These are phyloP conservation scores for Candida morakotiae DNA, from an alignment of 805 yeast species.

Conservation along the genomic window DNA sequence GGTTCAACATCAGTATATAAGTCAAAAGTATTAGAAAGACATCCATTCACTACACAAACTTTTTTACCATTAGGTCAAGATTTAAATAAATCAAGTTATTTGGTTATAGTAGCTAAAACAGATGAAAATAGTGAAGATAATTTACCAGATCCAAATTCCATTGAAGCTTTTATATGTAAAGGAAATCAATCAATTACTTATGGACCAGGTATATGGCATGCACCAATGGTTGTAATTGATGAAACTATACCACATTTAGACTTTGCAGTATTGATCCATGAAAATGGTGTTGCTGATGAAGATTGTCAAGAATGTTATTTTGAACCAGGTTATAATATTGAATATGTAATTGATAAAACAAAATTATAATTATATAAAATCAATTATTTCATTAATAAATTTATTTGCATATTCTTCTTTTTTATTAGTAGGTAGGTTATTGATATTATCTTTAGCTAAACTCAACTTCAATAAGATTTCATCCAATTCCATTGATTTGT, in stretches of 20 bases:
- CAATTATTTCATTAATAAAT: conserved; percentile 36
- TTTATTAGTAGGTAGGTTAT: conserved; percentile 18
- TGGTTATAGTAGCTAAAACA: conserved; percentile 76
- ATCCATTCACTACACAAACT: conserved; percentile 85
- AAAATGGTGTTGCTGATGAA: conserved; percentile 72
- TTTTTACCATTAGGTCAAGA: conserved; percentile 84
- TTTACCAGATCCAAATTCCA: conserved; percentile 57
- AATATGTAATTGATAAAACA: conserved; percentile 15
- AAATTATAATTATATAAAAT: conserved; percentile 23
- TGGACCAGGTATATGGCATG: conserved; percentile 88
- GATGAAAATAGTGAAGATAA: conserved; percentile 28
- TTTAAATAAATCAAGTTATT: conserved; percentile 47
- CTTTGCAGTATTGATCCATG: conserved; percentile 86
- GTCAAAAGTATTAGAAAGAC: conserved; percentile 79
- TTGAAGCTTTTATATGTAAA: conserved; percentile 67
- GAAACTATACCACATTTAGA: conserved; percentile 51
- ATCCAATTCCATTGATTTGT: conserved; percentile 21
- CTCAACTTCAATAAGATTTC: conserved; percentile 28
- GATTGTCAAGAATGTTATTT: conserved; percentile 80
- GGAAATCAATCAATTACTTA: conserved; percentile 91
- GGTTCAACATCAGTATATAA: conserved; percentile 11
- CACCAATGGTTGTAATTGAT: conserved; percentile 88
- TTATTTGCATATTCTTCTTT: conserved; percentile 29
- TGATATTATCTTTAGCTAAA: conserved; percentile 30
- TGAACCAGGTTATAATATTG: conserved; percentile 50